Evolutionary conservation across 1,139 yeast genomes (phyloP).

Genomic region (Arxiozyma telluris): DNA sequence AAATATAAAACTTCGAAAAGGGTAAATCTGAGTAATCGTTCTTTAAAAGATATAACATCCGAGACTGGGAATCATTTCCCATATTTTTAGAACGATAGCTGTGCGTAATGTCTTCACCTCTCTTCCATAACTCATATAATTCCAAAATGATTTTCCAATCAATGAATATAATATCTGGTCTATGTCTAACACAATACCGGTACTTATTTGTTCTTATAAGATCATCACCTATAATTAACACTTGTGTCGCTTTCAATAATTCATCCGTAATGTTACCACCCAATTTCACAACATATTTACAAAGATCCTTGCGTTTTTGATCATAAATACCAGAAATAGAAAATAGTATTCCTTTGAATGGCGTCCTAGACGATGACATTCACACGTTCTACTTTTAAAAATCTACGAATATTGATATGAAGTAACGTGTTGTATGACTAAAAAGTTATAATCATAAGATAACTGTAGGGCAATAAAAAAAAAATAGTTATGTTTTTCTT

Average conservation of each 20-base stretch:
- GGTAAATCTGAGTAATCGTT: constrained; percentile 17
- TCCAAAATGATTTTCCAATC: constrained; percentile 14
- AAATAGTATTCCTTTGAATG: constrained; percentile 26
- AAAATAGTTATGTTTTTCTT: no score
- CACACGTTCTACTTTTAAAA: background rate
- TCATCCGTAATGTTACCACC: constrained; percentile 27
- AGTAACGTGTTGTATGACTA: background rate
- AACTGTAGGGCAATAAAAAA: background rate
- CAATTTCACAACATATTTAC: constrained; percentile 23
- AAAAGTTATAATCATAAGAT: no score
- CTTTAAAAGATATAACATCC: constrained; percentile 17
- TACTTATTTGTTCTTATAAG: constrained; percentile 21
- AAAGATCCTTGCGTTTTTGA: constrained; percentile 14
- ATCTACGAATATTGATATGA: no score
- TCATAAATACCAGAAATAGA: constrained; percentile 26
- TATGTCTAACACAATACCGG: constrained; percentile 21
- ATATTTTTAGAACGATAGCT: constrained; percentile 8
- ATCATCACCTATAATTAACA: constrained; percentile 21
- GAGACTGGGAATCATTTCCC: constrained; percentile 5
- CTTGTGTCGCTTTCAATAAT: constrained; percentile 24
- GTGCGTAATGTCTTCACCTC: constrained; percentile 25
- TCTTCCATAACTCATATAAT: constrained; percentile 25
- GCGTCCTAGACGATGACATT: constrained; percentile 15
- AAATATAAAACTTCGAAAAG: constrained; percentile 20
- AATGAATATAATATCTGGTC: constrained; percentile 26